Conservation (phyloP, 331 rosid genomes). For the Arachis monticola region DNA sequence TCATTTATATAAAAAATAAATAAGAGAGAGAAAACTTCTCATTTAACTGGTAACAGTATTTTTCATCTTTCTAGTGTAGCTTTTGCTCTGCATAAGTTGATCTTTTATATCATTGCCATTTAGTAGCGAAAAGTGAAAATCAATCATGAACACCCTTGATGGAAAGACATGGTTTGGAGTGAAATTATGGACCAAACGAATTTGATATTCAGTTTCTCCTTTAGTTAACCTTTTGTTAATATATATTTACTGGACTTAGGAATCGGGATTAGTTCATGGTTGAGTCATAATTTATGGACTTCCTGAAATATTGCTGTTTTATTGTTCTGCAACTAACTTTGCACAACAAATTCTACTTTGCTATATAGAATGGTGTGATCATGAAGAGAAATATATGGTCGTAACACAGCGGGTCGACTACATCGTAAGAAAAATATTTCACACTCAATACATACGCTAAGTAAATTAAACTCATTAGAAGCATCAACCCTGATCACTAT, state of each 20-base stretch:
- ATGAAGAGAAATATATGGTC: too few relatives aligned
- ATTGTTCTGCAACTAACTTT: neutral
- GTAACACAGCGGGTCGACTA: too few relatives aligned
- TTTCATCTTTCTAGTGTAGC: conserved; percentile 22
- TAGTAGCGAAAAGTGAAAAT: neutral
- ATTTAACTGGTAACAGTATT: conserved; percentile 11
- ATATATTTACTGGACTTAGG: neutral
- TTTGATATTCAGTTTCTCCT: neutral
- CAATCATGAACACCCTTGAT: neutral
- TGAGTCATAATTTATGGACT: neutral
- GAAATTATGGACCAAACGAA: neutral
- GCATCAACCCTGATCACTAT: too few relatives aligned
- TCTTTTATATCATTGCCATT: neutral
- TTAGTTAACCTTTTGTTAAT: neutral
- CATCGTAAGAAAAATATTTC: too few relatives aligned
- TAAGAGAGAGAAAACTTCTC: conserved; percentile 3
- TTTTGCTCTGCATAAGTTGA: conserved; percentile 9
- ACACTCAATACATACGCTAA: too few relatives aligned
- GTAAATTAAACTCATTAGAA: too few relatives aligned
- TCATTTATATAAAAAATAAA: neutral
- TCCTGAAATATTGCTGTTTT: neutral
- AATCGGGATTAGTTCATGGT: neutral
- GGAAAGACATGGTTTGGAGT: neutral
- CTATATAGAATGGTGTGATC: neutral
- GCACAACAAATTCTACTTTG: neutral